Conservation (phyloP, 2,329 filamentous ascomycete genomes). For the Rhytidhysteron rufulum region DNA sequence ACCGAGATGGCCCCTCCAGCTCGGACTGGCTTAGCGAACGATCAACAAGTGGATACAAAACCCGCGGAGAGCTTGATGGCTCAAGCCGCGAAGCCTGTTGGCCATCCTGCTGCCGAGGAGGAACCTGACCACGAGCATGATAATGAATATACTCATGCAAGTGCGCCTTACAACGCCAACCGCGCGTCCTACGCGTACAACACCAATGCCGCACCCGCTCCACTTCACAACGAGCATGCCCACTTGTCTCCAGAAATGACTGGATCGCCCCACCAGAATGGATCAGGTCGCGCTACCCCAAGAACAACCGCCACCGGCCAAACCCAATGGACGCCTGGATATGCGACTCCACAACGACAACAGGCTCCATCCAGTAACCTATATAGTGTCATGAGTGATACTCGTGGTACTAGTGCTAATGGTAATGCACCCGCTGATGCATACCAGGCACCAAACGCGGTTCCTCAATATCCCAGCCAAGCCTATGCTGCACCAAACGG, state of each 20-base stretch:
- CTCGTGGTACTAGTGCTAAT: conserved; percentile 61
- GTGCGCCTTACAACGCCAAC: conserved; percentile 65
- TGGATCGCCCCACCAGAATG: conserved; percentile 76
- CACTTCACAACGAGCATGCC: conserved; percentile 66
- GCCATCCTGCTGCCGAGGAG: conserved; percentile 57
- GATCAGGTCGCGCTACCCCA: conserved; percentile 80
- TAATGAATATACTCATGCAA: conserved; percentile 81
- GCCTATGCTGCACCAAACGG: conserved; percentile 61
- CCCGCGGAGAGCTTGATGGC: conserved; percentile 57
- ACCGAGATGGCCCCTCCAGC: conserved; percentile 85
- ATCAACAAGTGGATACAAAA: conserved; percentile 64
- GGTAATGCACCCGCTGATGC: conserved; percentile 64
- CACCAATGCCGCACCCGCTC: conserved; percentile 60
- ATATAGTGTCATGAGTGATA: conserved; percentile 86
- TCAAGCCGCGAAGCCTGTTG: conserved; percentile 45
- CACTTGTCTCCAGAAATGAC: conserved; percentile 81
- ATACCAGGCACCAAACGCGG: conserved; percentile 64
- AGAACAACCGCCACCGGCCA: conserved; percentile 70
- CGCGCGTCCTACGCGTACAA: conserved; percentile 75
- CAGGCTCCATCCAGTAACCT: conserved; percentile 70
- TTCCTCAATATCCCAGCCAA: conserved; percentile 57
- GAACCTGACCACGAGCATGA: conserved; percentile 73
- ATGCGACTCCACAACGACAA: conserved; percentile 73
- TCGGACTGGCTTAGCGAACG: conserved; percentile 55
- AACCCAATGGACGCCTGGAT: conserved; percentile 68